phyloP scores from a whole-genome alignment of 202 grass and related monocot genomes.

The Dendrocalamus latiflorus region DNA sequence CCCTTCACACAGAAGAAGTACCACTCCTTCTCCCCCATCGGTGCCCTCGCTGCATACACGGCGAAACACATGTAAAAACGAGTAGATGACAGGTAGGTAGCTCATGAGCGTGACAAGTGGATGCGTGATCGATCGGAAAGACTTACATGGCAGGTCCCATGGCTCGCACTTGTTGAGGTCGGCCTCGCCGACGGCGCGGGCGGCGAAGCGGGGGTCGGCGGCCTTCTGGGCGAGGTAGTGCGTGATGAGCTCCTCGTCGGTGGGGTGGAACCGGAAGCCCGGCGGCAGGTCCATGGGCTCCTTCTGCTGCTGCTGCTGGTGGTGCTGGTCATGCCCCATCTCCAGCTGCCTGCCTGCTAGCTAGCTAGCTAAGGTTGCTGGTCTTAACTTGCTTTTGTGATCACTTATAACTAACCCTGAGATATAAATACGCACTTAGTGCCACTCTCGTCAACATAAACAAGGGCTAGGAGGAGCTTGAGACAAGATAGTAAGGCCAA shows the following conservation, averaged over 20 bases:
- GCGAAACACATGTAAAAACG: background rate
- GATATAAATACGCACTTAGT: background rate
- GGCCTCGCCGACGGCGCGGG: too few relatives aligned
- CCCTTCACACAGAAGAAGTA: slow-evolving; percentile 81
- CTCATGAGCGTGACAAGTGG: background rate
- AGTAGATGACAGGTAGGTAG: background rate
- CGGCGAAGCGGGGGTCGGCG: too few relatives aligned
- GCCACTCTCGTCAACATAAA: slow-evolving; percentile 8
- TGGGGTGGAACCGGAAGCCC: slow-evolving; percentile 78
- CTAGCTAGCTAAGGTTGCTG: background rate
- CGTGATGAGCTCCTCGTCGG: too few relatives aligned
- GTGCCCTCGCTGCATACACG: slow-evolving; percentile 40
- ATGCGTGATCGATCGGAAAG: too few relatives aligned
- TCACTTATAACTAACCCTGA: background rate
- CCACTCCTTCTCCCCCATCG: slow-evolving; percentile 71
- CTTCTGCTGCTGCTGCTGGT: background rate
- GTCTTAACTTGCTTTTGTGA: background rate
- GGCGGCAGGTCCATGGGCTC: slow-evolving; percentile 65
- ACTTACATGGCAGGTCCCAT: slow-evolving; percentile 64
- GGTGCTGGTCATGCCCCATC: slow-evolving; percentile 44
- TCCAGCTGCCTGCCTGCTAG: slow-evolving; percentile 1
- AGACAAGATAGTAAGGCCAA: background rate
- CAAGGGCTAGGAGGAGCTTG: background rate
- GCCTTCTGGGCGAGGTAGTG: too few relatives aligned
- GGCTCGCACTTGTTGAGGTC: too few relatives aligned